Evolutionary conservation across 2,329 filamentous ascomycete genomes (phyloP).

Genomic region (Apiospora pterosperma): DNA sequence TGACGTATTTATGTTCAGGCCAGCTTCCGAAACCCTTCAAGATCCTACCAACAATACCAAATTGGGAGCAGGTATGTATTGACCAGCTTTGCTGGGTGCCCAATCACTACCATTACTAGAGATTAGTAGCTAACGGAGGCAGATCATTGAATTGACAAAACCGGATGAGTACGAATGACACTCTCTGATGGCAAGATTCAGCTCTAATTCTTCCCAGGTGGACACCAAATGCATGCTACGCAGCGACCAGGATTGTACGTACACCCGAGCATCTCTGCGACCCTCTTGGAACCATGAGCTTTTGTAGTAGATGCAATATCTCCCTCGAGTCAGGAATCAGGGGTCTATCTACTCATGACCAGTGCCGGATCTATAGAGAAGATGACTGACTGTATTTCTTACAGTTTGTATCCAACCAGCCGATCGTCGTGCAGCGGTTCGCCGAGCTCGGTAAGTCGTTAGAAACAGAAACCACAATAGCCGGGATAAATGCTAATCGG

Average conservation of each 20-base stretch:
- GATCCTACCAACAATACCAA: slow-evolving; percentile 84
- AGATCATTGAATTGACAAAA: slow-evolving; percentile 78
- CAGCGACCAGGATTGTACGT: slow-evolving; percentile 71
- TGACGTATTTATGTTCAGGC: background rate
- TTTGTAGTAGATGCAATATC: background rate
- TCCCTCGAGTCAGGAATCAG: background rate
- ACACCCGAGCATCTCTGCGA: background rate
- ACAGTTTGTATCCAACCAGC: slow-evolving; percentile 76
- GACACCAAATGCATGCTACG: slow-evolving; percentile 78
- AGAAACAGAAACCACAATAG: slow-evolving; percentile 39
- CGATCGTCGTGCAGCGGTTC: slow-evolving; percentile 77
- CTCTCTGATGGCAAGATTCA: background rate
- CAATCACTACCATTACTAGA: too few species aligned
- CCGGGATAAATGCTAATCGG: background rate
- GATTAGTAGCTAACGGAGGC: too few species aligned
- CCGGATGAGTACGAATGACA: slow-evolving; percentile 50
- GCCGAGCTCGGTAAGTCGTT: slow-evolving; percentile 85
- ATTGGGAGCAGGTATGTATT: too few species aligned
- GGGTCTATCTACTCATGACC: background rate
- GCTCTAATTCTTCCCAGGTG: slow-evolving; percentile 19
- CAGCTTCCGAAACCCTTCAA: slow-evolving; percentile 92
- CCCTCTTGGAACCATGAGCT: background rate
- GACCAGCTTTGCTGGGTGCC: too few species aligned
- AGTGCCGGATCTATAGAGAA: too few species aligned
- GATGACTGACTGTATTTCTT: background rate